phyloP scores from a whole-genome alignment of 1,139 yeast genomes.

The Eremothecium coryli region DNA sequence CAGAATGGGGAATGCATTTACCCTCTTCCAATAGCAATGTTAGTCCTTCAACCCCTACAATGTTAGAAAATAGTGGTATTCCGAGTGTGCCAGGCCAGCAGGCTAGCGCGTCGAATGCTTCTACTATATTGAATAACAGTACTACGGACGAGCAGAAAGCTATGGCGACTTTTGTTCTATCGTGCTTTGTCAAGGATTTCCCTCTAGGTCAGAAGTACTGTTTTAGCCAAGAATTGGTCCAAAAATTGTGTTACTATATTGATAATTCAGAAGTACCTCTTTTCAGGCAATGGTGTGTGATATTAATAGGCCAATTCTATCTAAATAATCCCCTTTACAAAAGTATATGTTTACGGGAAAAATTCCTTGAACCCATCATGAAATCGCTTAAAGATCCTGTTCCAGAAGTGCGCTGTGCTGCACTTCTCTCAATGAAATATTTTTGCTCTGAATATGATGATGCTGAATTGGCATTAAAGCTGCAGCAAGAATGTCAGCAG shows the following conservation, averaged over 20 bases:
- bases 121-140: constrained; percentile 16
- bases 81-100: constrained; percentile 13
- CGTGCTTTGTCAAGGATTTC: constrained; percentile 75
- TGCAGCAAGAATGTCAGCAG: constrained; percentile 29
- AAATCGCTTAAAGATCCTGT: constrained; percentile 72
- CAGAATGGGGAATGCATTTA: constrained; percentile 35
- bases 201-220: constrained; percentile 74
- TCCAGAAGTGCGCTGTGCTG: constrained; percentile 89
- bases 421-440: constrained; percentile 63
- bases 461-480: constrained; percentile 25
- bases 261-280: constrained; percentile 74
- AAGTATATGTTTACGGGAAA: constrained; percentile 60
- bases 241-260: constrained; percentile 58
- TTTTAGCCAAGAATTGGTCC: constrained; percentile 62
- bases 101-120: constrained; percentile 13
- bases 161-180: constrained; percentile 84
- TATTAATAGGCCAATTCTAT: constrained; percentile 73
- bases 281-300: constrained; percentile 83
- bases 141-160: constrained; percentile 80
- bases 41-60: constrained; percentile 28
- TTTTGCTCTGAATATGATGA: constrained; percentile 48
- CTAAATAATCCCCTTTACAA: constrained; percentile 66
- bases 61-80: constrained; percentile 17
- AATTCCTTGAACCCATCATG: constrained; percentile 48
- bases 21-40: constrained; percentile 27